phyloP scores from a whole-genome alignment of 768 basidiomycete genomes.

The Mycena leptocephala region DNA sequence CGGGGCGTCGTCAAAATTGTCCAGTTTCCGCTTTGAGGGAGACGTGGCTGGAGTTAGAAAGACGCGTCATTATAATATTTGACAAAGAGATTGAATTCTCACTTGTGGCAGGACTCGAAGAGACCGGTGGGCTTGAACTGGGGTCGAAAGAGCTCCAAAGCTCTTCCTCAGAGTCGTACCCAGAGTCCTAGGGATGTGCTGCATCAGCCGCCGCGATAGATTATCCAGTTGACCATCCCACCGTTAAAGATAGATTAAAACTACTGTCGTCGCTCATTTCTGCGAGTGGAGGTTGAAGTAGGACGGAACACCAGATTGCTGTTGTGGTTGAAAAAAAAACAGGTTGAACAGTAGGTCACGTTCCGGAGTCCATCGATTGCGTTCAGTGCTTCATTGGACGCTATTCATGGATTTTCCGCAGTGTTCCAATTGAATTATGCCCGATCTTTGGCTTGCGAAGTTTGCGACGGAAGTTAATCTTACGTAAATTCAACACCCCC shows the following conservation, averaged over 20 bases:
- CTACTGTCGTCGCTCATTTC: neutral
- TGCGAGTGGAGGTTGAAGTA: neutral
- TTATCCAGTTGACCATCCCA: too few species aligned
- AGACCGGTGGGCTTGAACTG: neutral
- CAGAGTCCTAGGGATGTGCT: neutral
- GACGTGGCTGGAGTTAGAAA: neutral
- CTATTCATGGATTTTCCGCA: too few species aligned
- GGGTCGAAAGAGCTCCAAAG: slow-evolving; percentile 7
- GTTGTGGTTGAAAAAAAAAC: too few species aligned
- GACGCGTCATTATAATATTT: neutral
- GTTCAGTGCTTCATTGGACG: too few species aligned
- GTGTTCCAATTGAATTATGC: too few species aligned
- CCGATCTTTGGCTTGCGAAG: too few species aligned
- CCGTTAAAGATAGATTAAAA: neutral
- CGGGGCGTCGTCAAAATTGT: neutral
- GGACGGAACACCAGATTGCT: too few species aligned
- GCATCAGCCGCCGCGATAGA: neutral
- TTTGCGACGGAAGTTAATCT: too few species aligned
- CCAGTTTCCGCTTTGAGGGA: slow-evolving; percentile 13
- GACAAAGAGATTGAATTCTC: neutral
- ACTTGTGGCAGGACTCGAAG: neutral
- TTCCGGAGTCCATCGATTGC: too few species aligned
- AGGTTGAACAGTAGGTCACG: too few species aligned
- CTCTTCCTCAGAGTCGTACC: slow-evolving; percentile 2
- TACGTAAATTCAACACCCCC: too few species aligned